phyloP scores from a whole-genome alignment of 2,329 filamentous ascomycete species.

The Exophiala sp. region DNA sequence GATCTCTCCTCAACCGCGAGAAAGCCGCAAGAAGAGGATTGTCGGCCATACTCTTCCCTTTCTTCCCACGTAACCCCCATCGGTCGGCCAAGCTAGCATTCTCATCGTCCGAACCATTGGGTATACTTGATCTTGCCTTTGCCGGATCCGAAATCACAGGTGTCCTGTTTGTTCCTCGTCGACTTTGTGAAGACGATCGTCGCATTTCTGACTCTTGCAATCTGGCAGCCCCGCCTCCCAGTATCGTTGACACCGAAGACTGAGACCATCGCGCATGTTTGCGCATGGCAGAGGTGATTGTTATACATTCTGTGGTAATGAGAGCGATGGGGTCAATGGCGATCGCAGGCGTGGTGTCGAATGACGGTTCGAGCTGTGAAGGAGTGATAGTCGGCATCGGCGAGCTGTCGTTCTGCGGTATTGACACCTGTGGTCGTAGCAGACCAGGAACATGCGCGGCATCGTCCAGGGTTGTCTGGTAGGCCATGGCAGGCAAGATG shows the following conservation, averaged over 20 bases:
- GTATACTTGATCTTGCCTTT: conserved; percentile 19
- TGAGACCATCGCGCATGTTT: conserved; percentile 96
- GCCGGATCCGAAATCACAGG: conserved; percentile 16
- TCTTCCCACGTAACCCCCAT: conserved; percentile 93
- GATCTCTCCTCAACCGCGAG: conserved; percentile 79
- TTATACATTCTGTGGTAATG: conserved; percentile 98
- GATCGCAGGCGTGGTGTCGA: conserved; percentile 44
- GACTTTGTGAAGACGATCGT: conserved; percentile 30
- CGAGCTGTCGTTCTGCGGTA: not conserved
- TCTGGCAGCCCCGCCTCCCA: conserved; percentile 64
- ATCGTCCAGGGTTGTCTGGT: not conserved
- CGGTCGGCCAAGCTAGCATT: conserved; percentile 64
- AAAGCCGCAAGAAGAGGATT: conserved; percentile 96
- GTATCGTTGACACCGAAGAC: conserved; percentile 90
- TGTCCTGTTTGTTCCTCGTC: conserved; percentile 10
- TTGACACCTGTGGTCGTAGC: conserved; percentile 1
- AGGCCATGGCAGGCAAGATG: not conserved
- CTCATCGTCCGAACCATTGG: conserved; percentile 35
- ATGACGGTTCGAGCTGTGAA: conserved; percentile 3
- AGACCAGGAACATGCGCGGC: not conserved
- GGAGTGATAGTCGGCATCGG: conserved; percentile 5
- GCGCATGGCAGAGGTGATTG: conserved; percentile 95
- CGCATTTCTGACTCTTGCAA: conserved; percentile 43
- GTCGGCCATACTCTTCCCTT: conserved; percentile 94
- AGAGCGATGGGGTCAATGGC: conserved; percentile 87